phyloP scores from a whole-genome alignment of 176 grass and related monocot species.

The Oryza officinalis region DNA sequence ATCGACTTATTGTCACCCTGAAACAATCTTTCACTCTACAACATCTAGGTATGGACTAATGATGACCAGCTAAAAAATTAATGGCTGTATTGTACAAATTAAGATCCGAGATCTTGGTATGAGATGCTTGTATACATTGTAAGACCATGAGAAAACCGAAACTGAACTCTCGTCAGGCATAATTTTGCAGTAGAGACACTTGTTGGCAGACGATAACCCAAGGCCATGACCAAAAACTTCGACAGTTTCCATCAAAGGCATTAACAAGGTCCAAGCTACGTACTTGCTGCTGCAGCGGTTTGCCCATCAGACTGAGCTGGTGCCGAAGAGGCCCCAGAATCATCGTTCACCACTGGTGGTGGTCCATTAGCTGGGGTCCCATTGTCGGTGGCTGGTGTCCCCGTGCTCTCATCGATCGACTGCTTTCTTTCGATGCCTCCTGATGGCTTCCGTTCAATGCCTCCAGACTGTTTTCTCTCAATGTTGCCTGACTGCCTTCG shows the following conservation, averaged over 20 bases:
- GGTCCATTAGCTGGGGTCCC: slow-evolving; percentile 39
- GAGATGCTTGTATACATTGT: slow-evolving; percentile 46
- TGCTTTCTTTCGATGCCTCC: slow-evolving; percentile 49
- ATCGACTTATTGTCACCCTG: not conserved
- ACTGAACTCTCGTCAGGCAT: not conserved
- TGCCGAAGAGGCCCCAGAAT: slow-evolving; percentile 9
- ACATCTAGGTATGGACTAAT: slow-evolving; percentile 36
- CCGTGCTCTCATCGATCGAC: slow-evolving; percentile 32
- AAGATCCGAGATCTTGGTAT: slow-evolving; percentile 18
- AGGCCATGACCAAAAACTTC: not conserved
- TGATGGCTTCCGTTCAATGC: slow-evolving; percentile 21
- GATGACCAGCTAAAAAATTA: slow-evolving; percentile 12
- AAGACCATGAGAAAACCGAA: not conserved
- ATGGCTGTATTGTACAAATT: slow-evolving; percentile 24
- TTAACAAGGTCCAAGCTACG: slow-evolving; percentile 7
- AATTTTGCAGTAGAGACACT: not conserved
- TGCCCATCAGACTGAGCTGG: not conserved
- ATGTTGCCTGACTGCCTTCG: slow-evolving; percentile 34
- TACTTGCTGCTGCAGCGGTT: not conserved
- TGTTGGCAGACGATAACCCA: not conserved
- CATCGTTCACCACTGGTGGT: not conserved
- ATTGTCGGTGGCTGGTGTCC: not conserved
- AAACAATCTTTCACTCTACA: slow-evolving; percentile 33
- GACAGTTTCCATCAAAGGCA: not conserved
- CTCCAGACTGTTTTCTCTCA: slow-evolving; percentile 55